Evolutionary conservation across 148 eudicot species (phyloP), one percentile per base, ranked within the genome.

Genomic region (Cornus suecica): DNA sequence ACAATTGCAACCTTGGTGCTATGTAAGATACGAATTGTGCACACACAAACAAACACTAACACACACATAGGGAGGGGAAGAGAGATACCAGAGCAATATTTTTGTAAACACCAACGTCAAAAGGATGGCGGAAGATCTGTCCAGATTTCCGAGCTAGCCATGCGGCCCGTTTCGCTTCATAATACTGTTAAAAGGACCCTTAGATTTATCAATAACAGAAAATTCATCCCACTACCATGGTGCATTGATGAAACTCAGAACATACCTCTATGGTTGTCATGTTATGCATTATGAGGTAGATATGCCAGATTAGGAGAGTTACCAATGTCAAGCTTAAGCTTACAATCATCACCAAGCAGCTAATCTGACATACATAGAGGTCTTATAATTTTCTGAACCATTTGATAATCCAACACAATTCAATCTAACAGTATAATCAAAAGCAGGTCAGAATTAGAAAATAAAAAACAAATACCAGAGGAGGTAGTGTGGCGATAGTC

Each of bases 231-330:
- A 51, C 11, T 22, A 6, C 6, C 34, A 34, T 42, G 6, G 42
- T 37, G 42, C 61, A 56, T 66, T 56, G 74, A 25, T 76, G 65
- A 66, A 31, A 52, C 29, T 69, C 56, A 45, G 64, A 22, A 31
- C 28, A 31, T 83, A 90, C 94, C 90, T 90, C 94, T 76, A 90
- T 90, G 52, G 94, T 88, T 26, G 91, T 88, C 91, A 86, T 78
- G 75, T 90, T 90, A 71, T 77, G 90, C 58, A 77, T 66, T 41
- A 83, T 69, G 58, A 90, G 91, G 77, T 86, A 90, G 77, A 88
- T 62, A 80, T 88, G 87, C 91, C 94, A 90, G 62, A 86, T 80
- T 70, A 90, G 77, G 68, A 90, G 84, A 69, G 86, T 84, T 65
- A 83, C 83, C 45, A 90, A 75, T 28, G 83, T 80, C 58, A 86